Evolutionary conservation across 306 rosid species (phyloP).

Genomic region (Medicago arabica): DNA sequence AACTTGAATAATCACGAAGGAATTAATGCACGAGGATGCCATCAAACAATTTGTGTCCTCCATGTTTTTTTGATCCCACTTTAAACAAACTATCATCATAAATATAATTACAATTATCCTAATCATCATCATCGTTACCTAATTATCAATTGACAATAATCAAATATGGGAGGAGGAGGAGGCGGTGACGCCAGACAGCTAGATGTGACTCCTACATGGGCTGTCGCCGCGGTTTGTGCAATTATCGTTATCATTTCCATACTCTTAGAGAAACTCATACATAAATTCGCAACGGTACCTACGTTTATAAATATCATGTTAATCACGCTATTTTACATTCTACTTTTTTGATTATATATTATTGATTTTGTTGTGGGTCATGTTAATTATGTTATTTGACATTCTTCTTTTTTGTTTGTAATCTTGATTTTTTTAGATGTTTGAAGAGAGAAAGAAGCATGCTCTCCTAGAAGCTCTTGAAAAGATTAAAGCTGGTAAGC

Average conservation of each 20-base stretch:
- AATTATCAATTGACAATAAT: not conserved
- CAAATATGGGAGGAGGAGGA: conserved; percentile 60
- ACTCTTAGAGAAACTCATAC: conserved; percentile 67
- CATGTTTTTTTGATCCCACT: conserved; percentile 6
- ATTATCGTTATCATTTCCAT: conserved; percentile 76
- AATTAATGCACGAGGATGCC: conserved; percentile 22
- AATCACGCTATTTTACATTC: not conserved
- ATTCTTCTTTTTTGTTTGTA: not conserved
- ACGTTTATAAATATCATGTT: not conserved
- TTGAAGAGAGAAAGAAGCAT: conserved; percentile 59
- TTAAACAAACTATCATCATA: conserved; percentile 1
- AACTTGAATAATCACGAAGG: not conserved
- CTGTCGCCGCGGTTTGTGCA: conserved; percentile 86
- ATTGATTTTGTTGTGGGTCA: conserved; percentile 13
- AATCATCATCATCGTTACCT: not conserved
- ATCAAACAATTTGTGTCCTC: conserved; percentile 25
- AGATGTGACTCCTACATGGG: conserved; percentile 94
- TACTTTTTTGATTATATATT: not conserved
- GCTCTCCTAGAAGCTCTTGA: conserved; percentile 92
- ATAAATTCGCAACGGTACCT: conserved; percentile 62
- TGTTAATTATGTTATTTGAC: not conserved
- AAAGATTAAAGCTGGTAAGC: conserved; percentile 84
- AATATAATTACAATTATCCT: not conserved
- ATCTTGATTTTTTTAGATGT: conserved; percentile 51
- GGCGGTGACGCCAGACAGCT: conserved; percentile 59